phyloP scores from a whole-genome alignment of 1,284 basidiomycete species.

The Malassezia furfur region DNA sequence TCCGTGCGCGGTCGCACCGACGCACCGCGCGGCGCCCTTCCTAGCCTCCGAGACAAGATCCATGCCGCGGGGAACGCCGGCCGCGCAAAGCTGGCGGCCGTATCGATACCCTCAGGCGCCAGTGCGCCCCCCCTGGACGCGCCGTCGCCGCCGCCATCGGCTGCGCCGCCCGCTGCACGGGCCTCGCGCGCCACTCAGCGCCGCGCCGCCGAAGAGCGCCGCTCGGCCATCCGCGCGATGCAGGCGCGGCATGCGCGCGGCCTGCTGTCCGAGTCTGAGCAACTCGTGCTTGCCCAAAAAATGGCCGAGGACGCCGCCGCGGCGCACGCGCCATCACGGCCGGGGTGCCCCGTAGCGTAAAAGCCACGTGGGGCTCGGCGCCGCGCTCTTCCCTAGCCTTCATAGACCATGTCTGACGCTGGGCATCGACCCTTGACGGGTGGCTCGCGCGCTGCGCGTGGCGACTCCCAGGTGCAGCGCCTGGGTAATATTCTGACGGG shows the following conservation, averaged over 20 bases:
- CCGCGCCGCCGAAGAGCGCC: constrained; percentile 12
- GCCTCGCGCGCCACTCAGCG: background rate
- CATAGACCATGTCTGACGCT: background rate
- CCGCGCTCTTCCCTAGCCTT: background rate
- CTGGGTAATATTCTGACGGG: constrained; percentile 9
- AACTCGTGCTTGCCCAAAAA: constrained; percentile 7
- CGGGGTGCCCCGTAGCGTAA: background rate
- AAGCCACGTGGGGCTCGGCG: background rate
- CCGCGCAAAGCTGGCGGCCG: no score
- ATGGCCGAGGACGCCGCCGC: constrained; percentile 10
- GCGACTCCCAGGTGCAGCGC: constrained; percentile 4
- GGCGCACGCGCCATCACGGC: background rate
- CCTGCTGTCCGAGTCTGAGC: constrained; percentile 2
- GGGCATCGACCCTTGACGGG: constrained; percentile 13
- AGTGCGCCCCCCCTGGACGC: background rate
- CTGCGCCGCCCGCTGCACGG: no score
- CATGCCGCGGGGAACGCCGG: no score
- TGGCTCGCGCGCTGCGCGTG: background rate
- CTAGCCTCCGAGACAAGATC: no score
- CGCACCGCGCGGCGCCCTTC: no score
- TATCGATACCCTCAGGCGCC: no score
- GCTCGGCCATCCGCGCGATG: constrained; percentile 13
- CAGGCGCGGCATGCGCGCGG: constrained; percentile 10
- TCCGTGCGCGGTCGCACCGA: no score
- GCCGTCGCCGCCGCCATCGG: no score